Base-by-base conservation (phyloP, 768 basidiomycete species). In the Boletus reticuloceps region DNA sequence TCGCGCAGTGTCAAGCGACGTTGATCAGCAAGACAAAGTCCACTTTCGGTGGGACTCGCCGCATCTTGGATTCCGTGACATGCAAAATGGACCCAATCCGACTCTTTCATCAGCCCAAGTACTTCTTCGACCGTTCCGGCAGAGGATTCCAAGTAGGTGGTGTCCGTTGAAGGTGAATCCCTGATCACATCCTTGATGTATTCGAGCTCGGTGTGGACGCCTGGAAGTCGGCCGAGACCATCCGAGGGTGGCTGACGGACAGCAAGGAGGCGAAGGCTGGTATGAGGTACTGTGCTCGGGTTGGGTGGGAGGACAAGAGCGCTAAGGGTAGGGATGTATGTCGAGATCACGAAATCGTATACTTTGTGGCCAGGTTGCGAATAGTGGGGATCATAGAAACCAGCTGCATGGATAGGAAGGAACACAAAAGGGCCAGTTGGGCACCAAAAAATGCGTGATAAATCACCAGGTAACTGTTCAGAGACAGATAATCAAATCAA, bases 121-220 rank as follows among this genome's bases (percentile, higher is more conserved):
- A 57, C 42, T 32, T 57, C 47, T 11, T 54, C 75, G 12, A 51
- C 50, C 11, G 50, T 56, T 11, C 50, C 47, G 14, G 16, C 2
- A 17, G 45, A 37, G 2, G 50, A 44, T 14, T 55, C 54, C 5
- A 47, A 22, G 14, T 51, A n/a, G 17, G 10, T 37, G 20, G 45
- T 39, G 25, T 5, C 27, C 2, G 40, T 22, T 16, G 27, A 48
- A 7, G 40, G 36, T 8, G 50, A 31, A 16, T 20, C 17, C 5
- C 14, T 5, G 31, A 56, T 10, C 0, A 47, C 20, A 1, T 13
- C 2, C 14, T 17, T 44, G 34, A 20, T 70, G 68, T 50, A 69
- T 70, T 42, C 64, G 69, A 48, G 59, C 62, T 52, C 53, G 6
- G 59, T 55, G 17, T 58, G 41, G 9, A 56, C 42, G 19, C 54